Evolutionary conservation across 768 basidiomycete species (phyloP).

Genomic region (Phlebiopsis flavidoalba): DNA sequence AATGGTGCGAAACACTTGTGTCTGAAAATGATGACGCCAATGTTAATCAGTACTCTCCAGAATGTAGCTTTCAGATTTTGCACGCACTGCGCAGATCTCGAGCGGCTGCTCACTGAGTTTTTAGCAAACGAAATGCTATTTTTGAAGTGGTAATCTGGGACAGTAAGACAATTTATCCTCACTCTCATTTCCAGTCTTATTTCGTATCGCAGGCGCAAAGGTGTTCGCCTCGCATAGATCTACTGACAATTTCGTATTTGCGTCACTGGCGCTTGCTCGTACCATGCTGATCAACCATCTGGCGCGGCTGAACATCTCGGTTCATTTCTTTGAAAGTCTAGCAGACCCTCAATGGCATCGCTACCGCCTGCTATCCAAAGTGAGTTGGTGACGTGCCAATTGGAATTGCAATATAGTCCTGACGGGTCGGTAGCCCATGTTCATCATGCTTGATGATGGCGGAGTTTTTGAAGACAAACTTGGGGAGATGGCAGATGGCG

Average conservation of each 20-base stretch:
- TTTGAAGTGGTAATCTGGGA: slow-evolving; percentile 67
- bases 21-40: slow-evolving; percentile 1
- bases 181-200: neutral
- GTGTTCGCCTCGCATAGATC: slow-evolving; percentile 40
- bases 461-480: slow-evolving; percentile 22
- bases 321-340: slow-evolving; percentile 42
- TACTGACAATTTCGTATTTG: slow-evolving; percentile 26
- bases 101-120: slow-evolving; percentile 46
- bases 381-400: slow-evolving; percentile 11
- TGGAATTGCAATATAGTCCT: slow-evolving; percentile 7
- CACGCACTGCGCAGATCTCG: slow-evolving; percentile 55
- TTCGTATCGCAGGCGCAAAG: slow-evolving; percentile 33
- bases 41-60: slow-evolving; percentile 22
- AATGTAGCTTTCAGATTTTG: slow-evolving; percentile 53
- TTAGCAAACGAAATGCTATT: slow-evolving; percentile 42
- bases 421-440: slow-evolving; percentile 50
- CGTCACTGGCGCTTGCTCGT: slow-evolving; percentile 50
- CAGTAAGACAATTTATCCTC: slow-evolving; percentile 32
- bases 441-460: slow-evolving; percentile 55
- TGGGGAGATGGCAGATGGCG: slow-evolving; percentile 8
- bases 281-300: slow-evolving; percentile 48
- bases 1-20: slow-evolving; percentile 31
- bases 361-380: slow-evolving; percentile 39
- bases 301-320: slow-evolving; percentile 31
- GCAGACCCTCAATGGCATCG: slow-evolving; percentile 44